These are phyloP conservation scores for Lepidium sativum DNA, from an alignment of 345 rosid species.

Conservation along the genomic window DNA sequence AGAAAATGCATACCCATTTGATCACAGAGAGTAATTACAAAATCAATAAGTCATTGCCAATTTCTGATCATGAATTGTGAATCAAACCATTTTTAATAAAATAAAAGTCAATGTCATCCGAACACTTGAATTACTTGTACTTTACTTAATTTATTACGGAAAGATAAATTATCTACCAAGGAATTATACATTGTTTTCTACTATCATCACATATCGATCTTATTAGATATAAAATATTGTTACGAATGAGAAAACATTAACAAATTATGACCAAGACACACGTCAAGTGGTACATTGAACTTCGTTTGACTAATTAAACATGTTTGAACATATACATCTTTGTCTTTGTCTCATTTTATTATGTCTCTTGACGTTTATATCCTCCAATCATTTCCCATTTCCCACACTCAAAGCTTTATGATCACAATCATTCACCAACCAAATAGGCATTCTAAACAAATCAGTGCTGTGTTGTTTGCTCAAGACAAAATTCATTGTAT, in stretches of 20 bases:
- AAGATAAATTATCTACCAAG: neutral
- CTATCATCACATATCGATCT: neutral
- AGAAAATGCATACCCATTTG: too few relatives aligned
- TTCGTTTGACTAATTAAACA: conserved; percentile 1
- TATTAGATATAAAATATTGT: neutral
- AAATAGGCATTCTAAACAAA: neutral
- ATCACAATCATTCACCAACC: conserved; percentile 3
- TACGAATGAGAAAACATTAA: neutral
- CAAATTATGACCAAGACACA: neutral
- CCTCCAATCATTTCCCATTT: conserved; percentile 2
- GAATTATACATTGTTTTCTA: neutral
- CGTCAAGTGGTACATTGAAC: conserved; percentile 15
- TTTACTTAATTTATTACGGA: too few relatives aligned
- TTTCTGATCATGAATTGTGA: too few relatives aligned
- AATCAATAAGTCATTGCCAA: too few relatives aligned
- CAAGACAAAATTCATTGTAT: too few relatives aligned
- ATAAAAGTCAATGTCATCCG: too few relatives aligned
- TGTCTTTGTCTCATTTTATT: conserved; percentile 16
- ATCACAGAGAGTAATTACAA: too few relatives aligned
- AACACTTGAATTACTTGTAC: too few relatives aligned
- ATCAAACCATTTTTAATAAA: too few relatives aligned
- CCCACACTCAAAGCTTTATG: neutral
- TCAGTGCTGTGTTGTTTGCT: too few relatives aligned
- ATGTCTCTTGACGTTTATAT: neutral
- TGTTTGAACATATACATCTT: neutral